phyloP scores from a whole-genome alignment of 73 alveolate species.

The Paramecium pentaurelia region DNA sequence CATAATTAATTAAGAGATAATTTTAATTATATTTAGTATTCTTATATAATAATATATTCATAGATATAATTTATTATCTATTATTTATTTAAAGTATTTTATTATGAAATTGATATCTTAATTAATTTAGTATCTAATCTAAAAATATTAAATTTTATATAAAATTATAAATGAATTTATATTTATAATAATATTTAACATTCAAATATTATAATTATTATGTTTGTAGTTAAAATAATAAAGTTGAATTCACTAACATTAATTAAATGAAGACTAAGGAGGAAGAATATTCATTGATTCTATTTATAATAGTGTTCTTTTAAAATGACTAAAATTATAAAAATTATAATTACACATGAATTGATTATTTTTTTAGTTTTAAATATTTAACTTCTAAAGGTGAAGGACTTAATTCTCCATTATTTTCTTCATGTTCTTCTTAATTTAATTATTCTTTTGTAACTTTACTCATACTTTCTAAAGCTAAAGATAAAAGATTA shows the following conservation, averaged over 20 bases:
- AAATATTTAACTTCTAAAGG: not conserved
- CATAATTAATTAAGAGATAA: not conserved
- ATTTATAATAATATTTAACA: not conserved
- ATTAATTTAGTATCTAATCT: not conserved
- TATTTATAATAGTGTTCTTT: not conserved
- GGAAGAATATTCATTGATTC: constrained; percentile 13
- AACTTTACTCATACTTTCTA: not conserved
- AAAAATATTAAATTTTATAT: not conserved
- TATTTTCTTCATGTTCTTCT: not conserved
- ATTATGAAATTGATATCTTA: no score
- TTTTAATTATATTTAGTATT: no score
- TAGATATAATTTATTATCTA: no score
- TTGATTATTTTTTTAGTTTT: not conserved
- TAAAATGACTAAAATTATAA: not conserved
- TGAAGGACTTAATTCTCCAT: not conserved
- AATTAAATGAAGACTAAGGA: not conserved
- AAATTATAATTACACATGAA: not conserved
- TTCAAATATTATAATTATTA: not conserved
- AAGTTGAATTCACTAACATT: not conserved
- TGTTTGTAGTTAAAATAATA: not conserved
- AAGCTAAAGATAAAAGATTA: not conserved
- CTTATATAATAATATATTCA: no score
- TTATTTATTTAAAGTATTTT: no score
- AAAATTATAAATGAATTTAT: not conserved
- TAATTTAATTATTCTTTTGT: not conserved